Evolutionary conservation across 108 stramenopile species (phyloP).

Genomic region (Skeletonema marinoi): DNA sequence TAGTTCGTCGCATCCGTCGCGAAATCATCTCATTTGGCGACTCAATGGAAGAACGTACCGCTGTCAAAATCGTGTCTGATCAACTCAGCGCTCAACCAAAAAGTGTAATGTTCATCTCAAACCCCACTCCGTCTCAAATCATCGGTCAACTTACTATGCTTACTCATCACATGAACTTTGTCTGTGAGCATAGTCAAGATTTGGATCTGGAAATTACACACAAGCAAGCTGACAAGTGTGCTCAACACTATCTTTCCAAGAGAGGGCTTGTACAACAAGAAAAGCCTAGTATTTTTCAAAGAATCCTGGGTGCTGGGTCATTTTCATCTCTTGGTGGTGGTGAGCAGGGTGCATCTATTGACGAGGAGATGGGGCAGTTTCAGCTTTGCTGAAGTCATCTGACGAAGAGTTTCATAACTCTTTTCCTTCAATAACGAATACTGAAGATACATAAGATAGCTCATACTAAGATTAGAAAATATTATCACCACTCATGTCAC

Average conservation of each 20-base stretch:
- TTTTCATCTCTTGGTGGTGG: background rate
- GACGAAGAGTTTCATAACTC: background rate
- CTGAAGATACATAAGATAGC: background rate
- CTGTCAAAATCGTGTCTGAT: constrained; percentile 82
- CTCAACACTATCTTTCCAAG: constrained; percentile 53
- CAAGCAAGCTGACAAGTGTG: constrained; percentile 78
- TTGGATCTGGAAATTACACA: constrained; percentile 79
- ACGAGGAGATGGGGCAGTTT: constrained; percentile 2
- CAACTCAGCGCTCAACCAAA: constrained; percentile 76
- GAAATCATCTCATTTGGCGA: constrained; percentile 90
- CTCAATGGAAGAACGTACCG: constrained; percentile 87
- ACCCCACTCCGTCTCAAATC: constrained; percentile 74
- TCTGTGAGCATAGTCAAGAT: constrained; percentile 54
- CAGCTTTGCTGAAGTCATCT: background rate
- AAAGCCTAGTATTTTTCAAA: constrained; percentile 3
- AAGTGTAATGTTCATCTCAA: constrained; percentile 79
- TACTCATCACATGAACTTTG: constrained; percentile 80
- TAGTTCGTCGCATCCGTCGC: constrained; percentile 19
- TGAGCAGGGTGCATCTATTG: background rate
- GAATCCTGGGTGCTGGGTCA: background rate
- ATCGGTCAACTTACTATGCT: constrained; percentile 84
- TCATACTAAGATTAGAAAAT: background rate
- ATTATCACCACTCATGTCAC: background rate
- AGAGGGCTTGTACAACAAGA: background rate
- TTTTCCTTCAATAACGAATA: background rate